Base-by-base conservation (phyloP, 192 early-diverging fungal species). In the Backusella psychrophila region DNA sequence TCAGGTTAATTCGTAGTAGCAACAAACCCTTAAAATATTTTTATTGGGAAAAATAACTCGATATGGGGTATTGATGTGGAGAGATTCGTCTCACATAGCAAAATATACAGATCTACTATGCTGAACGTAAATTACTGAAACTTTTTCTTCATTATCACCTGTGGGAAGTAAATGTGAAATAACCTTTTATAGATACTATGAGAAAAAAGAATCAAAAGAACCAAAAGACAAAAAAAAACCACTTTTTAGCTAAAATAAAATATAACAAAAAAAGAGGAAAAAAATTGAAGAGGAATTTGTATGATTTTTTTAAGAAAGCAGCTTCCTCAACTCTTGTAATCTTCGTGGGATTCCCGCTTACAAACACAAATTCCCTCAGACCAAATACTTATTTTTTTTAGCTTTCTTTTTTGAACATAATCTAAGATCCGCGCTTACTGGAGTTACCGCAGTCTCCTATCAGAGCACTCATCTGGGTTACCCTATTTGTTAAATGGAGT, bases 281-380 rank as follows among this genome's bases (percentile, higher is more conserved):
- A n/a, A 49, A 49, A 63, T 63, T 63, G 56, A 63, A 29, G 56
- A 29, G 56, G 11, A 63, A 26, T 63, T 63, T 63, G 56, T 63
- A 29, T 63, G 12, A 26, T n/a, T 49, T 29, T 59, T 63, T 21
- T n/a, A 23, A 63, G 29, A 14, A 14, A 1, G 29, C 9, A 29
- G 14, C 11, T 2, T 63, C 56, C 6, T 63, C 56, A 29, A 21
- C 23, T 63, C 56, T 29, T 29, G 14, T 12, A 23, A 4, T 14
- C 56, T 63, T 63, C 56, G 56, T 63, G 56, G 56, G 56, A 63
- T 63, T 63, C 11, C 56, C 56, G 56, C 56, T 63, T 26, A 63
- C 56, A 63, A 63, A 63, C 56, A 63, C 23, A 63, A 63, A 63
- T 63, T 63, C 56, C 56, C 56, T 63, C 56, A 63, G 56, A 11